A percentile compares a stretch with the other conserved stretches of the same genome.
phyloP scores from a whole-genome alignment of 1,139 yeast species.

The Geotrichum reessii region DNA sequence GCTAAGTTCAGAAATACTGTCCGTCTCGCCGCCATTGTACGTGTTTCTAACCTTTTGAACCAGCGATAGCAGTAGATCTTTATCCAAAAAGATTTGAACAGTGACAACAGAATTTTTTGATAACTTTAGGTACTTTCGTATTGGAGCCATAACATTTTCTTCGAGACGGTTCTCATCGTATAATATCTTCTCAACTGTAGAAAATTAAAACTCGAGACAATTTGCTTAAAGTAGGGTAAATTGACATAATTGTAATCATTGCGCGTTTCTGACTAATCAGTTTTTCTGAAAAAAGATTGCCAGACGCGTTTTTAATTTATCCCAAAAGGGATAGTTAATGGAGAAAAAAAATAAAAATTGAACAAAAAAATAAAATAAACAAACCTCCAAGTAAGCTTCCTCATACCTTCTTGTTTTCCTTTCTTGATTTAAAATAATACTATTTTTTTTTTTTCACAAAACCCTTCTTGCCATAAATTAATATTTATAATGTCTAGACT shows the following conservation, averaged over 20 bases:
- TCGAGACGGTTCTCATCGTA: not conserved
- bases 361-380: slow-evolving; percentile 2
- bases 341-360: not conserved
- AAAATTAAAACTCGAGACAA: too few relatives aligned
- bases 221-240: too few relatives aligned
- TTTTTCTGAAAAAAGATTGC: not conserved
- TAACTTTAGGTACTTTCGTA: slow-evolving; percentile 13
- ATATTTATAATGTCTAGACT: slow-evolving; percentile 9
- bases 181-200: not conserved
- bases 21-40: slow-evolving; percentile 13
- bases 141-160: slow-evolving; percentile 12
- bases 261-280: not conserved
- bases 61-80: slow-evolving; percentile 8
- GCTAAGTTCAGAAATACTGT: slow-evolving; percentile 13
- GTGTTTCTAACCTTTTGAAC: slow-evolving; percentile 13
- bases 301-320: slow-evolving; percentile 4
- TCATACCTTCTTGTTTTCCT: not conserved
- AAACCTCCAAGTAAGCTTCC: not conserved
- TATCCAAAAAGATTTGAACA: slow-evolving; percentile 13
- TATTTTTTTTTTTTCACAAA: not conserved
- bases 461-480: not conserved
- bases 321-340: slow-evolving; percentile 13
- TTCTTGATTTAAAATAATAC: not conserved
- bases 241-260: not conserved
- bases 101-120: slow-evolving; percentile 6